A percentile compares a stretch with the other conserved stretches of the same genome.
These are phyloP conservation scores for Cyberlindnera petersonii DNA, from an alignment of 805 yeast species.

Conservation along the genomic window DNA sequence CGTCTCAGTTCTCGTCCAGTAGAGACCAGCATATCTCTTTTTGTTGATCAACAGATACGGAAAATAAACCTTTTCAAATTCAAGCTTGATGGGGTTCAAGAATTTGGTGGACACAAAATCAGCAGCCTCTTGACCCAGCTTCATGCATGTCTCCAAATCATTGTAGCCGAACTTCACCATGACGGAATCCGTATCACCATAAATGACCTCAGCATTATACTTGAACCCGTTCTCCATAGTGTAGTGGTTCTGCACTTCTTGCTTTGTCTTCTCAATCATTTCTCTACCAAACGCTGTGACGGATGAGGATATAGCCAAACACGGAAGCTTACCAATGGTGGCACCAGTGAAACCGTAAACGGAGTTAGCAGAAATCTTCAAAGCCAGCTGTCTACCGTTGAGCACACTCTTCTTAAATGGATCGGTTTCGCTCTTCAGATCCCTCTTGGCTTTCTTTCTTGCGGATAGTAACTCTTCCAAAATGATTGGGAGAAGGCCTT, in stretches of 20 bases:
- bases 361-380: slow-evolving; percentile 95
- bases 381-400: slow-evolving; percentile 95
- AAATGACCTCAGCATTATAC: slow-evolving; percentile 86
- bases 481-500: slow-evolving; percentile 91
- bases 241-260: slow-evolving; percentile 77
- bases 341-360: slow-evolving; percentile 99
- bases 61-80: slow-evolving; percentile 93
- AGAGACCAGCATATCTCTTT: slow-evolving; percentile 94
- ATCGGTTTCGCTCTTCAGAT: slow-evolving; percentile 87
- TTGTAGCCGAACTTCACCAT: slow-evolving; percentile 94
- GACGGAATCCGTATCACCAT: slow-evolving; percentile 99
- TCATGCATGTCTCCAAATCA: slow-evolving; percentile 82
- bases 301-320: slow-evolving; percentile 92
- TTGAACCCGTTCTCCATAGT: slow-evolving; percentile 76
- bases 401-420: slow-evolving; percentile 91
- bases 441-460: slow-evolving; percentile 88
- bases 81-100: slow-evolving; percentile 84
- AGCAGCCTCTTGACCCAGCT: slow-evolving; percentile 92
- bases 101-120: slow-evolving; percentile 75
- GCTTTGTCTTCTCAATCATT: slow-evolving; percentile 92
- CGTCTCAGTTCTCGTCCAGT: slow-evolving; percentile 91
- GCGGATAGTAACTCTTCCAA: slow-evolving; percentile 84
- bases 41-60: slow-evolving; percentile 93
- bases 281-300: slow-evolving; percentile 94
- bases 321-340: slow-evolving; percentile 93